Base-by-base conservation (phyloP, 139 green algal species). In the Diplosphaera chodatii region DNA sequence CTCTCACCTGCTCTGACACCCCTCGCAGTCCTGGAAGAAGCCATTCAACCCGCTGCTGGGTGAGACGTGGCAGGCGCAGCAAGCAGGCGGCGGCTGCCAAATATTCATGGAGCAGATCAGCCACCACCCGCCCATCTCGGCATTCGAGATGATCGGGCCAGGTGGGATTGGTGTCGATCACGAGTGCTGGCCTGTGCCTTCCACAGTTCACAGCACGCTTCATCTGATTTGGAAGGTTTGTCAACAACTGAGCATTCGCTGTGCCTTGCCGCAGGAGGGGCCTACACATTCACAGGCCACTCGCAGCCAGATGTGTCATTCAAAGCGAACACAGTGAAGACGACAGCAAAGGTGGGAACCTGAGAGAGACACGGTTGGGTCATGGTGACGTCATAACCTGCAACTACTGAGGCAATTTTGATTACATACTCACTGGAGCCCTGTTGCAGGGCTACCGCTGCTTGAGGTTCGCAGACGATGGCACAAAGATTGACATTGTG, bases 31-130 rank as follows among this genome's bases (percentile, higher is more conserved):
- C 28, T 96, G 85, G 85, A 76, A 78, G 55, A 96, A 96, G 78
- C 91, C 91, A 0, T 96, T 96, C 83, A 96, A 96, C 74, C 91
- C 91, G 0, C 91, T 96, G 23, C 78, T 96, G n/a, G 91, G 90
- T 0, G 90, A 95, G 80, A 96, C 90, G 0, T 96, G 86, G 86
- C 82, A 94, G 72, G 84, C 82, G 2, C 29, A 32, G 21, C 40
- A 59, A 34, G 25, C 32, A 22, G 25, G 64, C 55, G 89, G 91
- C 34, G 90, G 87, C 4, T 82, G 74, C 25, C 37, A 29, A n/a
- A 83, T 95, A 18, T 90, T 70, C 73, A 83, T 96, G 75, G 91
- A 96, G 80, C 90, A 96, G 76, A 84, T 94, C 70, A 88, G 78
- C 66, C 88, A 85, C 33, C 77, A 85, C 63, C 91, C 91, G 1